Evolutionary conservation across 2,329 filamentous ascomycete species (phyloP), one percentile per base, ranked within the genome.

Genomic region (Epichloe amarillans): DNA sequence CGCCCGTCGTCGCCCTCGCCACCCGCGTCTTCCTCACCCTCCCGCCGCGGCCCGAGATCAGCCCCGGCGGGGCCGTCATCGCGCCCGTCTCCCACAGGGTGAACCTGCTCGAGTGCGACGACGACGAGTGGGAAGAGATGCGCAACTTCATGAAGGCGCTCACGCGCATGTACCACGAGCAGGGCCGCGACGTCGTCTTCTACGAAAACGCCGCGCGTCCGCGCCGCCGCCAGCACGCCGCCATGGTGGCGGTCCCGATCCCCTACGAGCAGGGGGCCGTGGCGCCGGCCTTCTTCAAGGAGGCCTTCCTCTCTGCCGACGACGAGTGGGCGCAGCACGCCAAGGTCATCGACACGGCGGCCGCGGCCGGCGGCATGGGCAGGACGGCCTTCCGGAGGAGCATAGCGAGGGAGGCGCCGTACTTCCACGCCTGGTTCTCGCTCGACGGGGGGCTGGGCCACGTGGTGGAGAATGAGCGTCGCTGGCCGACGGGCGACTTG

Each of bases 91-190:
- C 89, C 58, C 93, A 98, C 64, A 83, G 84, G 49, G 82, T 76
- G 23, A 98, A 97, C 64, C 79, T 98, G 0, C 73, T 98, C n/a
- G 91, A 96, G 66, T 98, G 93, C 66, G 91, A 97, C 66, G 91
- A 98, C 62, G 93, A 98, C 63, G 93, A 98, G 65, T 98, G 94
- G 94, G 93, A 98, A 64, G 93, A 98, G 68, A 84, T 98, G 5
- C 86, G 93, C 58, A 98, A 98, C 66, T 98, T 98, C 64, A 97
- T 97, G 91, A 98, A 98, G 71, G 86, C 82, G 52, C 75, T 98
- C 19, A 96, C 86, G 4, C 82, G 91, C 43, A 85, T 96, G 80
- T 98, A 97, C 68, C 88, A 95, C 69, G 86, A 90, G 42, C 88
- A 94, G 66, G 89, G 90, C 11, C 85, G 87, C 48, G 88, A 93